These are phyloP conservation scores for Psilocybe azurescens DNA, from an alignment of 768 basidiomycete species.

Conservation along the genomic window DNA sequence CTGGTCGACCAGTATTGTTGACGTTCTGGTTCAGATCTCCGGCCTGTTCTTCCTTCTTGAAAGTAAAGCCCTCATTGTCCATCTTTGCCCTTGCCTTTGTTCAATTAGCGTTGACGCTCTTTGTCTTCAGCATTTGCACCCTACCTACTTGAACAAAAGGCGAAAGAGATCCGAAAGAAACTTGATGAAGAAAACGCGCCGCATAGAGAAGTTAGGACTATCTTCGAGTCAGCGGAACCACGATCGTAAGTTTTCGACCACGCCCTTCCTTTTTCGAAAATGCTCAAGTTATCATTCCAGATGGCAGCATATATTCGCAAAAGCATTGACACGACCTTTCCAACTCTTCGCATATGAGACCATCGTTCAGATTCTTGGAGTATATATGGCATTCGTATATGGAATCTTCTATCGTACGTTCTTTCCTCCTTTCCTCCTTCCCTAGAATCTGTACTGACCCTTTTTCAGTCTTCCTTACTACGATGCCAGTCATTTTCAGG, in stretches of 20 bases:
- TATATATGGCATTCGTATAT: constrained; percentile 76
- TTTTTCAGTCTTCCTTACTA: constrained; percentile 65
- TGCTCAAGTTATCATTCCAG: constrained; percentile 38
- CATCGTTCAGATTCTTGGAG: constrained; percentile 68
- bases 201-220: constrained; percentile 45
- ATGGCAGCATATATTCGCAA: constrained; percentile 55
- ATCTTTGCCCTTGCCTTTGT: not conserved
- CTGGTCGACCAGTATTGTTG: constrained; percentile 68
- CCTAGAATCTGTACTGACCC: not conserved
- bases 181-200: constrained; percentile 54
- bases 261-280: constrained; percentile 53
- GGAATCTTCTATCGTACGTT: constrained; percentile 61
- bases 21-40: constrained; percentile 54
- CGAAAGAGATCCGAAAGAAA: constrained; percentile 44
- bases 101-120: too few relatives aligned
- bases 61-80: constrained; percentile 44
- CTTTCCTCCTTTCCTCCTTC: not conserved
- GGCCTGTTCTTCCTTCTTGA: constrained; percentile 67
- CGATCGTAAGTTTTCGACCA: constrained; percentile 22
- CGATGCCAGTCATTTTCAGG: constrained; percentile 63
- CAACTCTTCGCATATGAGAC: constrained; percentile 61
- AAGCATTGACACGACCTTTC: constrained; percentile 72
- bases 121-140: constrained; percentile 45
- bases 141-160: constrained; percentile 56
- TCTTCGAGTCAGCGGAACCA: constrained; percentile 51